Evolutionary conservation across 177 flowering plant species (phyloP).

Genomic region (Viscum album): DNA sequence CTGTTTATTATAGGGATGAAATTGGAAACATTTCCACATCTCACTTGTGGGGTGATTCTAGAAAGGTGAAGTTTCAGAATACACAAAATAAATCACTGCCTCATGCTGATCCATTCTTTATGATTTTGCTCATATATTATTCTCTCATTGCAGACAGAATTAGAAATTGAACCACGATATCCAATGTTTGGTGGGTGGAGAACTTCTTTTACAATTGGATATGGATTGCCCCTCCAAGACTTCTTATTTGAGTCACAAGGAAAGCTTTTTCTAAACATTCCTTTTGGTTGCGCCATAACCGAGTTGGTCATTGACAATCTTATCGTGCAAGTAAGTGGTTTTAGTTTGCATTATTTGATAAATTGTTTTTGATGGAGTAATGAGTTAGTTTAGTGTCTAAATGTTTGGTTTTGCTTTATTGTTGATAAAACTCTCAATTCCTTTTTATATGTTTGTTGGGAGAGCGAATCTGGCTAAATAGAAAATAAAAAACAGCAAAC

Average conservation of each 20-base stretch:
- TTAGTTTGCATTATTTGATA: not conserved
- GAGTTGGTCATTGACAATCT: conserved; percentile 67
- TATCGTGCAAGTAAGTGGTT: conserved; percentile 54
- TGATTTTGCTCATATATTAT: not conserved
- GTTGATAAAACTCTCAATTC: too few relatives aligned
- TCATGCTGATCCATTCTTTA: not conserved
- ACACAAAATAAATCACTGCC: not conserved
- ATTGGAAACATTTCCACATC: conserved; percentile 97
- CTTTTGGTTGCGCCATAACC: conserved; percentile 64
- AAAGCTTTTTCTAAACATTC: conserved; percentile 60
- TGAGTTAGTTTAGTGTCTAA: not conserved
- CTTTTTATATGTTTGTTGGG: too few relatives aligned
- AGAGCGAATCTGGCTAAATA: too few relatives aligned
- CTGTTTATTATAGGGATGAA: conserved; percentile 85
- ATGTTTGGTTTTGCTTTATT: too few relatives aligned
- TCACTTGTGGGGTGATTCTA: conserved; percentile 53
- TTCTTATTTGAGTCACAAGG: conserved; percentile 67
- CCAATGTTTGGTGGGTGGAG: conserved; percentile 98
- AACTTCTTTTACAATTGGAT: conserved; percentile 87
- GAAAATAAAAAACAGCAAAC: too few relatives aligned
- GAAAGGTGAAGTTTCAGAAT: conserved; percentile 39
- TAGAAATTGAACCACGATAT: conserved; percentile 80
- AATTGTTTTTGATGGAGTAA: not conserved
- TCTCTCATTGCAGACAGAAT: conserved; percentile 54
- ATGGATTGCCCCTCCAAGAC: conserved; percentile 78